Base-by-base conservation (phyloP, 805 yeast genomes). In the Candida yuanshanica region DNA sequence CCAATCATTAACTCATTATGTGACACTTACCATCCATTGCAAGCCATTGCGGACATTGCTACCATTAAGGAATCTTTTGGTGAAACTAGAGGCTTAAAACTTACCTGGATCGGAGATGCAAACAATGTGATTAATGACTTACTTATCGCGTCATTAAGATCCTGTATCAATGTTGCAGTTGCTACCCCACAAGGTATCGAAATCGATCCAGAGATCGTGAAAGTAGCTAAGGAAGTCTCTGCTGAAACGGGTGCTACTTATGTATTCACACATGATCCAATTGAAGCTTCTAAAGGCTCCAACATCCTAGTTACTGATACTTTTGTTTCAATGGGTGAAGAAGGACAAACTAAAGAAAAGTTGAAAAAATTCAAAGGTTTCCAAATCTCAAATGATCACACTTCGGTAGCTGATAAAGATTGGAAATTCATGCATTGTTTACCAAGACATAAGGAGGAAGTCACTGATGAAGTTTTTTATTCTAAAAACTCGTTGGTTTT, bases 261-360 rank as follows among this genome's bases (percentile, higher is more conserved):
- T 42, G 78, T 73, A 50, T 56, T 80, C 8, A 73, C 82, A 4
- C 80, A 86, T 50, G 87, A 86, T 53, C 93, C 98, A 4, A 55
- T 66, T n/a, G 69, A 56, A 20, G 96, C 97, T 1, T 76, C 88
- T 38, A 69, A 72, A 40, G 70, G 72, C 50, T 88, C 98, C 5
- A 77, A 91, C 56, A 72, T 93, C 32, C 63, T 93, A 26, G 98
- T 91, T 35, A 93, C 99, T 13, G 99, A 93, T 56, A 93, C 99
- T 4, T 93, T 95, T 80, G 79, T 93, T 20, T 91, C 98, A 1
- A 93, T 93, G 99, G 99, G 99, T 43, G 90, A 93, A 69, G 99
- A 93, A 63, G 67, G 75, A 5, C 90, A 90, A 60, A 85, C 79
- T 48, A 69, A 61, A 37, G 68, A 72, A 42, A 85, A 90, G 48